Base-by-base conservation (phyloP, 768 basidiomycete species). In the Lactarius akahatsu region DNA sequence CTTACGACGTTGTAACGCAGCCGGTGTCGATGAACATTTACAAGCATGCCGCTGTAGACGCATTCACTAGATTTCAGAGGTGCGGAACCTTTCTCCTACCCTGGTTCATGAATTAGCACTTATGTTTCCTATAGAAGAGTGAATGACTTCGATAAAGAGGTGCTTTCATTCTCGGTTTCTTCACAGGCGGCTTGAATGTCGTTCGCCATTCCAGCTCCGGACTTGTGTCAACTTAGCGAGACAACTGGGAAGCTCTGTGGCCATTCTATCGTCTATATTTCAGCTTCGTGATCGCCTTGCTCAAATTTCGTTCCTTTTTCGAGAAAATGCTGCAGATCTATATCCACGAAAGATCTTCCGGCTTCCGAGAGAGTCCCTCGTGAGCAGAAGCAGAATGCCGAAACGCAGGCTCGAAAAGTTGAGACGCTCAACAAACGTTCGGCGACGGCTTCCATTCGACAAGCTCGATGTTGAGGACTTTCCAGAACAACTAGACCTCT, bases 221-320 rank as follows among this genome's bases (percentile, higher is more conserved):
- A 89, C 87, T 73, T 90, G 90, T 73, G 85, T 86, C 41, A 89
- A 90, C 71, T 87, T 89, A 16, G 83, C 88, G 28, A 84, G 88
- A 40, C 89, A 89, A 71, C 79, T 91, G 0, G 90, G 90, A 28
- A 88, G 86, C 67, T 90, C 88, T 5, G 87, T 90, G 28, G 88
- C 87, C 15, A 88, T 91, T 61, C 80, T 90, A 7, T 88, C 82
- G 88, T 7, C 38, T 40, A 40, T 15, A 40, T 40, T 40, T 40
- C 38, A 40, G 15, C 38, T 40, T 40, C 38, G 38, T 15, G 38
- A 40, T 40, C 38, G 38, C 38, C 79, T 91, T 16, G 83, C 86
- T 2, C 86, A 86, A 68, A 79, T 91, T 8, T 79, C 89, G 8
- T 86, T 83, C 72, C 81, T 91, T 16, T 90, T 89, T 74, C 86